A percentile compares a stretch with the other conserved stretches of the same genome.
Evolutionary conservation across 2,329 filamentous ascomycete species (phyloP).

Genomic region (Mycosphaerella arachidis): DNA sequence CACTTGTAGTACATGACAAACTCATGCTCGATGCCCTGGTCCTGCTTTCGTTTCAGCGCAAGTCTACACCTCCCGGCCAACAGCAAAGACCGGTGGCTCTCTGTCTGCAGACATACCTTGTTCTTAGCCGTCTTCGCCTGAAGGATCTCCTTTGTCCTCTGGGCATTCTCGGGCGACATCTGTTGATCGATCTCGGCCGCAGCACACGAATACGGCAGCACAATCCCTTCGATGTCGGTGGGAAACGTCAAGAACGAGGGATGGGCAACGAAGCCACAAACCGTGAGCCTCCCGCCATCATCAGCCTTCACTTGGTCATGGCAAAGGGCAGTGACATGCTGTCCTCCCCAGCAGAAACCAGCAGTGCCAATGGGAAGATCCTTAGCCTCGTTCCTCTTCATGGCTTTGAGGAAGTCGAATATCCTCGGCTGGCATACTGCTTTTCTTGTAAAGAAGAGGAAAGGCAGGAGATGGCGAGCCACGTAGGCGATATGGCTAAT

Average conservation of each 20-base stretch:
- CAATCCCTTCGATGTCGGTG: conserved; percentile 32
- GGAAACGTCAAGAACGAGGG: conserved; percentile 34
- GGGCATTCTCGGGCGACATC: conserved; percentile 31
- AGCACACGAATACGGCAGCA: conserved; percentile 34
- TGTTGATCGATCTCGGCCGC: conserved; percentile 30
- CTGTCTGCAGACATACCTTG: conserved; percentile 8
- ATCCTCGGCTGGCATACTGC: conserved; percentile 21
- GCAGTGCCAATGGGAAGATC: conserved; percentile 32
- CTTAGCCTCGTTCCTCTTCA: conserved; percentile 28
- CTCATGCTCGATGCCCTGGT: conserved; percentile 34
- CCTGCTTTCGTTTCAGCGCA: conserved; percentile 1
- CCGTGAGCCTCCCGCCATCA: conserved; percentile 30
- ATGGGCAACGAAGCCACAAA: conserved; percentile 35
- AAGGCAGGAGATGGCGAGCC: conserved; percentile 25
- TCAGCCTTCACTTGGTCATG: conserved; percentile 29
- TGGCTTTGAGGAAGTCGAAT: conserved; percentile 26
- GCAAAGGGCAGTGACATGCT: conserved; percentile 33
- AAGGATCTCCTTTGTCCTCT: conserved; percentile 32
- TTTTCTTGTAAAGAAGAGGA: conserved; percentile 18
- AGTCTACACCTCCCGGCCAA: background rate
- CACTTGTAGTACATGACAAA: conserved; percentile 37
- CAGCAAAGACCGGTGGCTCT: background rate
- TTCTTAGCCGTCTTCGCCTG: conserved; percentile 32
- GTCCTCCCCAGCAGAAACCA: conserved; percentile 36
- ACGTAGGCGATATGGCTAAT: conserved; percentile 27